Evolutionary conservation across 2,329 filamentous ascomycete species (phyloP).

Genomic region (Fulvia fulva): DNA sequence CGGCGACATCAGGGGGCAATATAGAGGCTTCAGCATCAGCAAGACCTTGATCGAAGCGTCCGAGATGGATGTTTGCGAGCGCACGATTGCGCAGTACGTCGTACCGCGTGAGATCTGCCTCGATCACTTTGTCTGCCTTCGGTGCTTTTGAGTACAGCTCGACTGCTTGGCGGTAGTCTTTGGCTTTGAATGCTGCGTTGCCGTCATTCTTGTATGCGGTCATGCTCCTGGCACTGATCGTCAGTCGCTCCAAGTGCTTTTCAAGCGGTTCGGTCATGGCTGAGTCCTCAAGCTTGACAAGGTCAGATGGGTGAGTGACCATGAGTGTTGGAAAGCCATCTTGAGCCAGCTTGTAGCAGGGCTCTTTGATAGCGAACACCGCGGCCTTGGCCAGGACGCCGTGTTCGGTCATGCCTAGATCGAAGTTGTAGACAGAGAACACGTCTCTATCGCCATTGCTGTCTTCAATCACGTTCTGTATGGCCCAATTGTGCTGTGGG

Average conservation of each 20-base stretch:
- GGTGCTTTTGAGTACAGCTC: constrained; percentile 14
- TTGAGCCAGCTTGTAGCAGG: constrained; percentile 21
- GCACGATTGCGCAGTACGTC: constrained; percentile 11
- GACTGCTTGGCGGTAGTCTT: constrained; percentile 17
- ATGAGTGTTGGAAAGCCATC: constrained; percentile 17
- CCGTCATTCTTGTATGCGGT: constrained; percentile 19
- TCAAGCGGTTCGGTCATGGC: constrained; percentile 9
- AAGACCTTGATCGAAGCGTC: constrained; percentile 2
- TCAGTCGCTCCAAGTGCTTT: not conserved
- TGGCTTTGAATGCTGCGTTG: constrained; percentile 15
- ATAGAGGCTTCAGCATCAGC: constrained; percentile 7
- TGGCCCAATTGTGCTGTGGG: constrained; percentile 3
- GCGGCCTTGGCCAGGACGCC: constrained; percentile 11
- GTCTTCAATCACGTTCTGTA: constrained; percentile 32
- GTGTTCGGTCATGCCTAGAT: not conserved
- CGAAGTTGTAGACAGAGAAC: constrained; percentile 18
- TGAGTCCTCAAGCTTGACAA: constrained; percentile 16
- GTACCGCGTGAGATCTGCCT: not conserved
- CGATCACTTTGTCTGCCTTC: not conserved
- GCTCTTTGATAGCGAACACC: constrained; percentile 28
- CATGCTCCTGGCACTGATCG: constrained; percentile 3
- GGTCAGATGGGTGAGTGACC: constrained; percentile 29
- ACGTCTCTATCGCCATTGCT: constrained; percentile 35
- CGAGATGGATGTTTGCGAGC: constrained; percentile 3
- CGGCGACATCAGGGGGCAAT: not conserved